Conservation (phyloP, 225 moss, liverwort and hornwort genomes). For the Physcomitrellopsis africana region DNA sequence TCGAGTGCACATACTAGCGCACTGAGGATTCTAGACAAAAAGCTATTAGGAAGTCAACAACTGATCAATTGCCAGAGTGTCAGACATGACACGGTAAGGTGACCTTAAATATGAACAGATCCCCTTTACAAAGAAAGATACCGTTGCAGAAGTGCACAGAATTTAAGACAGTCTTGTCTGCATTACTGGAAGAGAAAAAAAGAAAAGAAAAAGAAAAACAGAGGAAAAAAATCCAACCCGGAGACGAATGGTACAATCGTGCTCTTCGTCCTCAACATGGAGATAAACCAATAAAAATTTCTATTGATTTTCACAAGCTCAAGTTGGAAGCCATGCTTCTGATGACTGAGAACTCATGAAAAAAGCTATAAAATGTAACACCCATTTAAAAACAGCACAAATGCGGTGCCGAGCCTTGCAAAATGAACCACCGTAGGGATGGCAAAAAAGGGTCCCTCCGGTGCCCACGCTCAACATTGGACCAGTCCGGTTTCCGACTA, state of each 20-base stretch:
- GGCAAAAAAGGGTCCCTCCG: constrained; percentile 37
- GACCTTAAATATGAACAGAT: no score
- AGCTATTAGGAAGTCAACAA: no score
- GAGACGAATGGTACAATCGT: not conserved
- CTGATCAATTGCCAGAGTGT: no score
- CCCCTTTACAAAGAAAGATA: no score
- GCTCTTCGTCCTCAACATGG: not conserved
- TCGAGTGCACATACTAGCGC: no score
- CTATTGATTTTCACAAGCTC: constrained; percentile 12
- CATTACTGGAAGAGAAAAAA: no score
- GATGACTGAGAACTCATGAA: not conserved
- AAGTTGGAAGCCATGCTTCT: constrained; percentile 7
- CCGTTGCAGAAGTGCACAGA: no score
- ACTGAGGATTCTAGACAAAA: no score
- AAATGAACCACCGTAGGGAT: constrained; percentile 35
- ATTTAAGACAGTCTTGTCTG: no score
- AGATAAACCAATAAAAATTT: not conserved
- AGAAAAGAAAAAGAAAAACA: no score
- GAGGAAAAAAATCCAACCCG: no score
- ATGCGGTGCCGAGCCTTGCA: constrained; percentile 5
- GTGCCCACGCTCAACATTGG: not conserved
- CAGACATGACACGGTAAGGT: no score
- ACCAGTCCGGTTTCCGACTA: constrained; percentile 3
- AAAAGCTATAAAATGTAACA: not conserved
- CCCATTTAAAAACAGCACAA: constrained; percentile 21